phyloP scores from a whole-genome alignment of 257 asterid species.

The Lavandula angustifolia region DNA sequence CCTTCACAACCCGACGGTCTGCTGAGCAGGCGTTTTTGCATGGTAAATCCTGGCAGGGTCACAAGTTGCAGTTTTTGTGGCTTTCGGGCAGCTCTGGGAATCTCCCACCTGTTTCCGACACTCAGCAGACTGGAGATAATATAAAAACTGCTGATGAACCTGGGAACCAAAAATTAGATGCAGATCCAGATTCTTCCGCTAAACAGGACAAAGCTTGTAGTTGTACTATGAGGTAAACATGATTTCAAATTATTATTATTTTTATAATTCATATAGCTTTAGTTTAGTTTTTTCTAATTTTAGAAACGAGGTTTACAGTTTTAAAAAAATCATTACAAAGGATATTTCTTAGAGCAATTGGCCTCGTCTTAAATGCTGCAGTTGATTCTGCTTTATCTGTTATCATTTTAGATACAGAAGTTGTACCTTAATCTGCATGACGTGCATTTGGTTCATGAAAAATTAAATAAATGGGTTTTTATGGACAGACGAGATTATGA shows the following conservation, averaged over 20 bases:
- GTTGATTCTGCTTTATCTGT: neutral
- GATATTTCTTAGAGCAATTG: slow-evolving; percentile 18
- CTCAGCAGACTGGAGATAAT: slow-evolving; percentile 31
- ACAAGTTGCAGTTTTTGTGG: slow-evolving; percentile 73
- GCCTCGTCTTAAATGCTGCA: neutral
- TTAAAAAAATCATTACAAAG: slow-evolving; percentile 23
- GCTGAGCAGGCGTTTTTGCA: slow-evolving; percentile 87
- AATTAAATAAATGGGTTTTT: too few relatives aligned
- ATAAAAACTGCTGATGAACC: slow-evolving; percentile 31
- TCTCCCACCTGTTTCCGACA: slow-evolving; percentile 37
- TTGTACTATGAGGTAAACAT: slow-evolving; percentile 69
- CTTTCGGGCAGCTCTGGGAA: slow-evolving; percentile 37
- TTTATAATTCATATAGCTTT: slow-evolving; percentile 33
- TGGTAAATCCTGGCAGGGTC: slow-evolving; percentile 89
- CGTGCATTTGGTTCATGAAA: too few relatives aligned
- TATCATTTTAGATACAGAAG: too few relatives aligned
- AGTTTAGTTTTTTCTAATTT: neutral
- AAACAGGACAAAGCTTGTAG: slow-evolving; percentile 44
- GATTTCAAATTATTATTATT: slow-evolving; percentile 32
- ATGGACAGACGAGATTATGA: too few relatives aligned
- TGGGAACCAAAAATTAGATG: slow-evolving; percentile 32
- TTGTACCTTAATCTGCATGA: too few relatives aligned
- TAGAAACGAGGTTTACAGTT: slow-evolving; percentile 32
- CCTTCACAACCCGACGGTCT: slow-evolving; percentile 63
- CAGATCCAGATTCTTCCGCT: slow-evolving; percentile 34